A percentile compares a stretch with the other conserved stretches of the same genome.
phyloP scores from a whole-genome alignment of 75 land plant species.

The Pseudotsuga menziesii region DNA sequence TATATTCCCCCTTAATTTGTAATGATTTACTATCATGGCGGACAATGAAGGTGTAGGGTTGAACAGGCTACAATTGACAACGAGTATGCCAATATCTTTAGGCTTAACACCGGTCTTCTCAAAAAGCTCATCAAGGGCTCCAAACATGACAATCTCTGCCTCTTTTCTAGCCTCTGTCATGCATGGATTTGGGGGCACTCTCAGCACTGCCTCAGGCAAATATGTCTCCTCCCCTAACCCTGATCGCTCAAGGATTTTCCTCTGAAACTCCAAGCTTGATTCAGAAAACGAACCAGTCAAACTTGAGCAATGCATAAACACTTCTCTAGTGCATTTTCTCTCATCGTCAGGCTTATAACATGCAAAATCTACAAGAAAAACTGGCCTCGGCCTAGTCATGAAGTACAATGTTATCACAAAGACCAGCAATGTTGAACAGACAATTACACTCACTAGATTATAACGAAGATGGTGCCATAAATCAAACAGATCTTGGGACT shows the following conservation, averaged over 20 bases:
- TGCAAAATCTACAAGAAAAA: conserved; percentile 50
- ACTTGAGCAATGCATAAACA: conserved; percentile 23
- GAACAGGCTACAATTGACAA: conserved; percentile 54
- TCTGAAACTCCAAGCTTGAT: conserved; percentile 36
- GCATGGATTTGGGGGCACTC: conserved; percentile 42
- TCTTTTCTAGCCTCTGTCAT: conserved; percentile 48
- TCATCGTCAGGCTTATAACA: conserved; percentile 47
- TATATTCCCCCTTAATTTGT: conserved; percentile 43
- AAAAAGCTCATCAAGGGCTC: conserved; percentile 48
- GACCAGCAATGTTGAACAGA: conserved; percentile 35
- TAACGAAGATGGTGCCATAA: conserved; percentile 30
- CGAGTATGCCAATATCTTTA: conserved; percentile 40
- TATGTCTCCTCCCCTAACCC: conserved; percentile 48
- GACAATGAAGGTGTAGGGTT: conserved; percentile 53
- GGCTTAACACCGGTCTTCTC: conserved; percentile 42
- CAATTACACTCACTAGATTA: conserved; percentile 29
- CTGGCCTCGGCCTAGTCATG: conserved; percentile 53
- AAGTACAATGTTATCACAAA: conserved; percentile 51
- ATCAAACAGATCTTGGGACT: conserved; percentile 26
- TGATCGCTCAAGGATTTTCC: conserved; percentile 45
- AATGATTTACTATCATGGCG: conserved; percentile 48
- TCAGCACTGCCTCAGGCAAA: conserved; percentile 41
- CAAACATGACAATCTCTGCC: conserved; percentile 47
- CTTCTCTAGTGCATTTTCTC: background rate
- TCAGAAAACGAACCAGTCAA: conserved; percentile 35